These are phyloP conservation scores for Asterophora parasitica DNA, from an alignment of 768 basidiomycete genomes.

Conservation along the genomic window DNA sequence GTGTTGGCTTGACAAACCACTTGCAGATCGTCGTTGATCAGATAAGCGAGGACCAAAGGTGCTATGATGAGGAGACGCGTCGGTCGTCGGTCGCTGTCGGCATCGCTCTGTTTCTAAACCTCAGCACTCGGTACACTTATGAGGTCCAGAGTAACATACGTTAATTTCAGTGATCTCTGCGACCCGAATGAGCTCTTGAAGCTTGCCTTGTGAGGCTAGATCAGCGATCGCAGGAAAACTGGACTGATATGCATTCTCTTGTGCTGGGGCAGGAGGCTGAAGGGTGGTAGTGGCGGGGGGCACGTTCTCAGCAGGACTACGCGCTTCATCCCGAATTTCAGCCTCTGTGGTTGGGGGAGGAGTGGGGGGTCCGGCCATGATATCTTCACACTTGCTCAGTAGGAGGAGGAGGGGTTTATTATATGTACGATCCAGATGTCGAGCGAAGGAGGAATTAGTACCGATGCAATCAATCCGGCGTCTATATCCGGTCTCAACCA, in stretches of 20 bases:
- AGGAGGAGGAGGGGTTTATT: no score
- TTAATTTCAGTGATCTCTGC: constrained; percentile 53
- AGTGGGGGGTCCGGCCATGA: constrained; percentile 58
- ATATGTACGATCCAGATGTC: neutral
- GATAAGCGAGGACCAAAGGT: constrained; percentile 61
- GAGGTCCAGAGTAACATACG: constrained; percentile 31
- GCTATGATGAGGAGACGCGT: constrained; percentile 49
- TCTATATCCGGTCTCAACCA: neutral
- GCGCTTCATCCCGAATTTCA: constrained; percentile 53
- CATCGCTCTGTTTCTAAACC: constrained; percentile 22
- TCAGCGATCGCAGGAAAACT: constrained; percentile 42
- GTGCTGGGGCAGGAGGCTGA: constrained; percentile 14
- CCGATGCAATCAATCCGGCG: constrained; percentile 1
- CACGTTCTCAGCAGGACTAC: constrained; percentile 14
- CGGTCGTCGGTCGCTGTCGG: constrained; percentile 32
- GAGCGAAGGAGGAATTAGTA: no score
- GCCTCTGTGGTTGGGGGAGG: constrained; percentile 55
- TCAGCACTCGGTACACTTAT: neutral
- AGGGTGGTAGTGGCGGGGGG: constrained; percentile 9
- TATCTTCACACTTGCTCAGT: neutral
- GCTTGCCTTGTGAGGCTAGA: constrained; percentile 40
- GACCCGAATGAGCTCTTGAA: constrained; percentile 34
- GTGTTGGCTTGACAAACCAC: constrained; percentile 17
- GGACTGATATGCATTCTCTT: constrained; percentile 38
- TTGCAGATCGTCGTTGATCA: constrained; percentile 61